Evolutionary conservation across 2,329 filamentous ascomycete genomes (phyloP).

Genomic region (Escovopsis sp.): DNA sequence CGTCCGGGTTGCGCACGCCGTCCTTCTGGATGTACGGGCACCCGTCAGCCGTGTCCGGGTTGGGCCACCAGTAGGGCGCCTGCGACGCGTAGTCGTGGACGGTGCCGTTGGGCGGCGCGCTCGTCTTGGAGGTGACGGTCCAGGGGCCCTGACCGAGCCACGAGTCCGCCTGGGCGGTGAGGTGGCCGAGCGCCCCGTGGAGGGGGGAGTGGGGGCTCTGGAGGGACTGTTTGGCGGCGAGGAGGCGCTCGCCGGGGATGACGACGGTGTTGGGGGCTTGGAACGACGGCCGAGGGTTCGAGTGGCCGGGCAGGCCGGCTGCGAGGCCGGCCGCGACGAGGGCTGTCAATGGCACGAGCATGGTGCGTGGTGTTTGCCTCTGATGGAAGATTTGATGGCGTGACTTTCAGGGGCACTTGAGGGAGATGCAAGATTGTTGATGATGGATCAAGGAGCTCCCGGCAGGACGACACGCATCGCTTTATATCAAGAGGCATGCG

Average conservation of each 20-base stretch:
- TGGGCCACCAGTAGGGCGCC: constrained; percentile 6
- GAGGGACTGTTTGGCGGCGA: constrained; percentile 3
- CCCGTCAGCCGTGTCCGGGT: constrained; percentile 5
- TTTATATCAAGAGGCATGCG: no score
- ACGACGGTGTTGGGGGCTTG: constrained; percentile 3
- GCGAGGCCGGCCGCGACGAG: neutral
- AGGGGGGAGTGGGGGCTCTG: neutral
- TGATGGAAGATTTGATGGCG: no score
- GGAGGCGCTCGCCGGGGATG: constrained; percentile 4
- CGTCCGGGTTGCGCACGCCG: constrained; percentile 14
- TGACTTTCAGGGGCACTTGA: no score
- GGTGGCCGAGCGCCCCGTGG: constrained; percentile 2
- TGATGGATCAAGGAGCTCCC: no score
- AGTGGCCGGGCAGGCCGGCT: neutral
- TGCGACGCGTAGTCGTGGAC: constrained; percentile 6
- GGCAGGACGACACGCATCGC: no score
- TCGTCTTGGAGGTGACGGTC: constrained; percentile 9
- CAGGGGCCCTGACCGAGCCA: constrained; percentile 14
- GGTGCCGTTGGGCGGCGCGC: constrained; percentile 4
- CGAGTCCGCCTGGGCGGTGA: constrained; percentile 8
- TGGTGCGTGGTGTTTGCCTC: no score
- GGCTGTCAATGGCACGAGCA: no score
- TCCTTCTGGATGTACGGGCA: constrained; percentile 13
- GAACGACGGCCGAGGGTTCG: neutral
- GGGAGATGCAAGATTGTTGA: no score